These are phyloP conservation scores for Oldenlandia corymbosa DNA, from an alignment of 257 asterid genomes.

Conservation along the genomic window DNA sequence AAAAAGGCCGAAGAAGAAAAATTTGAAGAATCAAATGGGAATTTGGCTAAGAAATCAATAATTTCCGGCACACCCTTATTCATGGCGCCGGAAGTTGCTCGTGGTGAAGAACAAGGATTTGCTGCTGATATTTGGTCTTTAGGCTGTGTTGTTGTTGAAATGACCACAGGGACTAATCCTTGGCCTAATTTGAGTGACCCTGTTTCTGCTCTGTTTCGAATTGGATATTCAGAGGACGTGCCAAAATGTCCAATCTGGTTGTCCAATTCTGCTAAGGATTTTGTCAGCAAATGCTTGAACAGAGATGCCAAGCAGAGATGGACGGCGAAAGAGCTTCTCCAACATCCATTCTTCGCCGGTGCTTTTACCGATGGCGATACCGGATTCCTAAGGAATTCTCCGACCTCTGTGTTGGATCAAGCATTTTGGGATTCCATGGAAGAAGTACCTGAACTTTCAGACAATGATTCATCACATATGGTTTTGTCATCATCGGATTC, in stretches of 20 bases:
- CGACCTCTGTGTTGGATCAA: constrained; percentile 65
- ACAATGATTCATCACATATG: constrained; percentile 3
- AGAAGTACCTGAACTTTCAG: constrained; percentile 26
- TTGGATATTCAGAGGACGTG: constrained; percentile 51
- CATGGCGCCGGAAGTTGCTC: constrained; percentile 90
- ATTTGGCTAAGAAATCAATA: background rate
- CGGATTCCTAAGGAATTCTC: constrained; percentile 39
- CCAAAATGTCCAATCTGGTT: constrained; percentile 59
- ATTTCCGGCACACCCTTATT: constrained; percentile 79
- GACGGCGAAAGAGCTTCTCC: constrained; percentile 60
- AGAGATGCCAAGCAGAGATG: constrained; percentile 48
- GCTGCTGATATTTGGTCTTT: constrained; percentile 82
- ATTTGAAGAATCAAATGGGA: constrained; percentile 7
- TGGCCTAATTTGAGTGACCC: constrained; percentile 75
- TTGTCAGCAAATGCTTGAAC: constrained; percentile 49
- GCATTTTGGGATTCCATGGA: constrained; percentile 64
- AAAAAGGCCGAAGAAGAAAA: constrained; percentile 18
- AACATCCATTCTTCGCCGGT: constrained; percentile 51
- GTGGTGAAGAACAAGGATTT: constrained; percentile 72
- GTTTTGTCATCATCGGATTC: constrained; percentile 15
- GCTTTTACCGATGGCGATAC: background rate
- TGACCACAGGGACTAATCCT: constrained; percentile 76
- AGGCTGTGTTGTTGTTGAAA: constrained; percentile 70
- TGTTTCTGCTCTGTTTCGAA: constrained; percentile 58
- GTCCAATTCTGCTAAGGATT: constrained; percentile 45